Base-by-base conservation (phyloP, 1,139 yeast species). In the Blastobotrys indianensis region DNA sequence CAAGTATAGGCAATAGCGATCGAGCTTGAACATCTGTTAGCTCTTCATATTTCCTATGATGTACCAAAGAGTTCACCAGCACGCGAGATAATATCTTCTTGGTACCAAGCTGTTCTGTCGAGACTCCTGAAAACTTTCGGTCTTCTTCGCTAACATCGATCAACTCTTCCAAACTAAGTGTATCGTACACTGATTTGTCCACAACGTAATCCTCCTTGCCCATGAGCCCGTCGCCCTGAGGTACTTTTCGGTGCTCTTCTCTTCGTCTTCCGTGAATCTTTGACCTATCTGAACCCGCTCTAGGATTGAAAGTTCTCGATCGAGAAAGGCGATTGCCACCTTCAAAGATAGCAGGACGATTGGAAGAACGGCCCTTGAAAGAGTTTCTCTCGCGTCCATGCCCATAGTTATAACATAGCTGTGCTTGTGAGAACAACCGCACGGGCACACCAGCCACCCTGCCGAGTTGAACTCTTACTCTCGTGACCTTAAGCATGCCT, bases 21-120 rank as follows among this genome's bases (percentile, higher is more conserved):
- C 76, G 73, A 47, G 82, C 80, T 64, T 88, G 97, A 15, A 87
- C 95, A 1, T 85, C 80, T 0, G 97, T 86, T 57, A 88, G 52
- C 39, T 74, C 37, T 63, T 69, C 44, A 49, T 62, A 66, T 34
- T 59, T 56, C 41, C 68, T 54, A 51, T 64, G 58, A 52, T 64
- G 55, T 32, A 54, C 42, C 41, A 66, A 53, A 4, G 70, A 64
- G 49, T 63, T 63, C 17, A 63, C 68, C 29, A 66, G 55, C 12
- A 64, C 66, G 42, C 60, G 49, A 11, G 62, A 58, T 17, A 66
- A 51, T 15, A 66, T 49, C 38, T 58, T 55, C 37, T 57, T 51
- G 6, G 59, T 58, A 1, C 63, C 62, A 30, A 66, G 51, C 7
- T 55, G 47, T 43, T 50, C 41, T 2, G 66, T 64, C 4, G 62